Evolutionary conservation across 805 yeast genomes (phyloP).

Genomic region (Sugiyamaella boreocaroliniensis): DNA sequence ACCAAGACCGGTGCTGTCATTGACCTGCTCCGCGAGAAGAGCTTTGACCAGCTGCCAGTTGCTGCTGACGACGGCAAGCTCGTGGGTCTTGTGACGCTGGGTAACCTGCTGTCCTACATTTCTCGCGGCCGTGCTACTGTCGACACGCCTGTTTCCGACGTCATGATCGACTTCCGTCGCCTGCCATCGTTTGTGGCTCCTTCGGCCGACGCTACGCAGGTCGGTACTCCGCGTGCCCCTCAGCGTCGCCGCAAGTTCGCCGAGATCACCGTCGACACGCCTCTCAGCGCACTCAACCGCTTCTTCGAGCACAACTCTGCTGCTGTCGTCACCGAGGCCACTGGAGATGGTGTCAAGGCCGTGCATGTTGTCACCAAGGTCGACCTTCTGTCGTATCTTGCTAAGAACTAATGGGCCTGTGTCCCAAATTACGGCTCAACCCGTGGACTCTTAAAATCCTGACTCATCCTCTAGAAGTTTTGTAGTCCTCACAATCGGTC

Average conservation of each 20-base stretch:
- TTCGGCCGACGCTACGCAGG: slow-evolving; percentile 37
- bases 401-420: slow-evolving; percentile 17
- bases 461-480: no score
- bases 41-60: slow-evolving; percentile 83
- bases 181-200: slow-evolving; percentile 49
- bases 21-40: slow-evolving; percentile 62
- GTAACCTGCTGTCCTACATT: slow-evolving; percentile 59
- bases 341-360: slow-evolving; percentile 48
- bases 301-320: slow-evolving; percentile 82
- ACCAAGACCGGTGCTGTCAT: slow-evolving; percentile 61
- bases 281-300: slow-evolving; percentile 59
- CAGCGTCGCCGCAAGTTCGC: slow-evolving; percentile 60
- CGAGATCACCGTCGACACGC: slow-evolving; percentile 58
- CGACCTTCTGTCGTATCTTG: slow-evolving; percentile 54
- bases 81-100: slow-evolving; percentile 70
- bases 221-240: slow-evolving; percentile 35
- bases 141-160: slow-evolving; percentile 49
- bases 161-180: slow-evolving; percentile 69
- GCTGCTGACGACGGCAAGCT: slow-evolving; percentile 49
- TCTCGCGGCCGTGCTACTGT: slow-evolving; percentile 53
- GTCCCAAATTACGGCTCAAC: no score
- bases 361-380: slow-evolving; percentile 83
- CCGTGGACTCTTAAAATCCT: no score
- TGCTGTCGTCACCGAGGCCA: slow-evolving; percentile 67
- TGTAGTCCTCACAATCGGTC: no score